These are phyloP conservation scores for Neurospora sp. DNA, from an alignment of 495 filamentous ascomycete species.

Conservation along the genomic window DNA sequence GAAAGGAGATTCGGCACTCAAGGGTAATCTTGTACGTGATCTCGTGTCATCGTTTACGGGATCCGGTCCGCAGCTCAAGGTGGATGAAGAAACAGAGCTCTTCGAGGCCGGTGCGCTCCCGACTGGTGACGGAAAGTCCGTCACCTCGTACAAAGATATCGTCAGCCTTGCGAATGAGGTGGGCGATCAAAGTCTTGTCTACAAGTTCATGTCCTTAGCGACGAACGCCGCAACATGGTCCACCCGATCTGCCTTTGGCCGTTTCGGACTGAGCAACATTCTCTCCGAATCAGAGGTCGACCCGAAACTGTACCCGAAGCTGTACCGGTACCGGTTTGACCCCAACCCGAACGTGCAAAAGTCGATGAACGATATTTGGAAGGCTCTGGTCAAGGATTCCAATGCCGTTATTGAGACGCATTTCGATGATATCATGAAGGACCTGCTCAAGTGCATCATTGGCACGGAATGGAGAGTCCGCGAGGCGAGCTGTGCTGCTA, in stretches of 20 bases:
- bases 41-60: slow-evolving; percentile 83
- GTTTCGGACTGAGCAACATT: slow-evolving; percentile 85
- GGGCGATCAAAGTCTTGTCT: slow-evolving; percentile 86
- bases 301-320: slow-evolving; percentile 87
- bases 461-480: slow-evolving; percentile 88
- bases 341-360: slow-evolving; percentile 84
- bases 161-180: slow-evolving; percentile 88
- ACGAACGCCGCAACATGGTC: slow-evolving; percentile 94
- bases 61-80: slow-evolving; percentile 58
- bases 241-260: slow-evolving; percentile 84
- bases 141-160: slow-evolving; percentile 94
- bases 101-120: slow-evolving; percentile 91
- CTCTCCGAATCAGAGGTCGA: slow-evolving; percentile 83
- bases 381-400: slow-evolving; percentile 77
- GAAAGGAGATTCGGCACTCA: slow-evolving; percentile 70
- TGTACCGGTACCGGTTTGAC: slow-evolving; percentile 91
- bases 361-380: slow-evolving; percentile 98
- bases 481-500: slow-evolving; percentile 83
- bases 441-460: slow-evolving; percentile 74
- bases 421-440: slow-evolving; percentile 78
- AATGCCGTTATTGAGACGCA: slow-evolving; percentile 59
- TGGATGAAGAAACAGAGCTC: slow-evolving; percentile 79
- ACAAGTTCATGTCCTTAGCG: slow-evolving; percentile 94
- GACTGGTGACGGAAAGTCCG: slow-evolving; percentile 77
- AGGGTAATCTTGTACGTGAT: slow-evolving; percentile 74